Evolutionary conservation across 2,329 filamentous ascomycete species (phyloP), one percentile per base, ranked within the genome.

Genomic region (Colletotrichum tofieldiae): DNA sequence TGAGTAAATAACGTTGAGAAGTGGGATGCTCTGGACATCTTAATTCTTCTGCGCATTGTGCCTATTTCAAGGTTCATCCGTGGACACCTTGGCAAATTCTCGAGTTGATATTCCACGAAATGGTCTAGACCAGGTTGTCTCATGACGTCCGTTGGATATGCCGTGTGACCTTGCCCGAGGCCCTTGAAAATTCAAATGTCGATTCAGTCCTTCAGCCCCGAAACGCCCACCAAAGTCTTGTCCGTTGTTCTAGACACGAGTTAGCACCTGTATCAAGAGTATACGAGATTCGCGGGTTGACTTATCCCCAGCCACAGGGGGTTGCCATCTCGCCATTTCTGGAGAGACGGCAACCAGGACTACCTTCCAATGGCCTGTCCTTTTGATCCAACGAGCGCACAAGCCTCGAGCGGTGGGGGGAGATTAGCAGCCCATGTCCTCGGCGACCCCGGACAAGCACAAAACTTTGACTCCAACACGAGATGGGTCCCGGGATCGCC

Each of bases 401-500:
- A 51, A 47, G 23, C 55, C 20, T 39, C 39, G 23, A 41, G 54
- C 41, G 37, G 51, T 29, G 35, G 37, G 37, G 14, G 54, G 18
- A 55, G 51, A 29, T 9, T 23, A 23, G 49, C 58, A 63, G 29
- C 49, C n/a, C 55, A 61, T 45, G n/a, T 39, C 54, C 8, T 78
- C 70, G 75, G 75, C 75, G 80, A 79, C 78, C 76, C 85, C 88
- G 86, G 94, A 96, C 93, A 95, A 96, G 94, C 89, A 88, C 94
- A 86, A 94, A 91, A 87, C 94, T 95, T 94, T 97, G 94, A 97
- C 92, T 86, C 93, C 93, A 94, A 95, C 93, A 89, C 92, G 81
- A 90, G 93, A 94, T 94, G 94, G 93, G 93, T 94, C 94, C 94
- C 88, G 84, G 83, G 77, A 78, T 80, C 77, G 80, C 80, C 78